Percentiles rank a stretch among this genome's conserved stretches.
phyloP scores from a whole-genome alignment of 345 rosid species.

The Raphanus raphanistrum region DNA sequence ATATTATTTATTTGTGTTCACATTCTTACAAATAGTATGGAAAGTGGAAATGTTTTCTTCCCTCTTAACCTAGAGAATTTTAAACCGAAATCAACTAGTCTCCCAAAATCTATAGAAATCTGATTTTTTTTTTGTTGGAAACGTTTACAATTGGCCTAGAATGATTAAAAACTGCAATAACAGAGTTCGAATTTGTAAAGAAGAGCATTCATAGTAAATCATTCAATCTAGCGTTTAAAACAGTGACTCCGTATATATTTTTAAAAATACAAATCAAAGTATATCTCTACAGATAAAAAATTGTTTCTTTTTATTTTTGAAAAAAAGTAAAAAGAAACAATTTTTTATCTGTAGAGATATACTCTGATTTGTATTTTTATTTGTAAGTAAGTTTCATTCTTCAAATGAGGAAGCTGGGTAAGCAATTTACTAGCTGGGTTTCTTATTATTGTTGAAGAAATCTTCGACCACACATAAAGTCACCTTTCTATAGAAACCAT shows the following conservation, averaged over 20 bases:
- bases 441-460: neutral
- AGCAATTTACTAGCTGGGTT: neutral
- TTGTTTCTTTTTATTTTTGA: too few relatives aligned
- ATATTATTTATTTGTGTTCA: neutral
- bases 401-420: neutral
- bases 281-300: too few relatives aligned
- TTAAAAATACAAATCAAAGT: neutral
- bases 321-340: too few relatives aligned
- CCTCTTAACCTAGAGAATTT: neutral
- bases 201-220: neutral
- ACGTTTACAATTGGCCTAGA: neutral
- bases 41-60: neutral
- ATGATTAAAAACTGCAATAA: neutral
- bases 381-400: neutral
- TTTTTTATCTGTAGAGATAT: too few relatives aligned
- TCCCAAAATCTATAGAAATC: neutral
- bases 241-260: neutral
- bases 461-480: slow-evolving; percentile 37
- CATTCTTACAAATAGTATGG: neutral
- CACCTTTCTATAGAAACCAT: slow-evolving; percentile 16
- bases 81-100: neutral
- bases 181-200: neutral
- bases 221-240: neutral
- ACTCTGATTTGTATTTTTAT: too few relatives aligned
- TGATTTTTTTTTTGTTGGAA: neutral